These are phyloP conservation scores for Xylaria digitata DNA, from an alignment of 2,329 filamentous ascomycete genomes.

Conservation along the genomic window DNA sequence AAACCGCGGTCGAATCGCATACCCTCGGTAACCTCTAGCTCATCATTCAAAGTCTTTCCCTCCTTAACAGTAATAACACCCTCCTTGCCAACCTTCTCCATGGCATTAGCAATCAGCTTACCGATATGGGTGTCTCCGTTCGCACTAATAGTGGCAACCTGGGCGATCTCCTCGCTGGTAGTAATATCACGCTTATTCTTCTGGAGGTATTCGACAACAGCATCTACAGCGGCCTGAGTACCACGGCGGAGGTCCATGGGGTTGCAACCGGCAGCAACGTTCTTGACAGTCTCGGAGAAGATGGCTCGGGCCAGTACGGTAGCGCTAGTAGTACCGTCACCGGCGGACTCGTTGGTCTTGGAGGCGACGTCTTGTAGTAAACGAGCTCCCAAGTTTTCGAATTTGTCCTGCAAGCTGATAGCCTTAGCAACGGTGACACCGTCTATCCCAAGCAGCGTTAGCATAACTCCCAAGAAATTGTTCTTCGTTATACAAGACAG, in stretches of 20 bases:
- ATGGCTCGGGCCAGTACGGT: constrained; percentile 97
- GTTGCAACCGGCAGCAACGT: constrained; percentile 99
- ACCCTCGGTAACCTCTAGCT: constrained; percentile 98
- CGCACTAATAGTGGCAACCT: constrained; percentile 97
- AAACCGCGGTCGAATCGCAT: constrained; percentile 99
- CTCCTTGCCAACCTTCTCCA: constrained; percentile 99
- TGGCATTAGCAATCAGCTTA: constrained; percentile 94
- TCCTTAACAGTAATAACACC: constrained; percentile 99
- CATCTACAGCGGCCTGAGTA: constrained; percentile 95
- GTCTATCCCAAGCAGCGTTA: constrained; percentile 62
- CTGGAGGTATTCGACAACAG: constrained; percentile 93
- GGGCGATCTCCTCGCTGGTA: constrained; percentile 94
- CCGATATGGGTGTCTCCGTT: constrained; percentile 97
- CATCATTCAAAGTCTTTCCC: constrained; percentile 97
- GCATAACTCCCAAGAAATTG: constrained; percentile 17
- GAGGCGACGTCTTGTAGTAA: constrained; percentile 97
- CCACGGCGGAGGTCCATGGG: constrained; percentile 98
- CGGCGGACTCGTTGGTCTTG: constrained; percentile 99
- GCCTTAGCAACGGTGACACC: constrained; percentile 91
- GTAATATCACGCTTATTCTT: constrained; percentile 98
- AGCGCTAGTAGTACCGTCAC: constrained; percentile 98
- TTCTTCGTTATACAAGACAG: not conserved
- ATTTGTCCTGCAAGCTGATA: constrained; percentile 96
- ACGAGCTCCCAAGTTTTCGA: constrained; percentile 97
- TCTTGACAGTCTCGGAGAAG: constrained; percentile 99